Percentiles rank a stretch among this genome's conserved stretches.
Conservation (phyloP, 2,329 filamentous ascomycete species). For the Huntiella savannae region DNA sequence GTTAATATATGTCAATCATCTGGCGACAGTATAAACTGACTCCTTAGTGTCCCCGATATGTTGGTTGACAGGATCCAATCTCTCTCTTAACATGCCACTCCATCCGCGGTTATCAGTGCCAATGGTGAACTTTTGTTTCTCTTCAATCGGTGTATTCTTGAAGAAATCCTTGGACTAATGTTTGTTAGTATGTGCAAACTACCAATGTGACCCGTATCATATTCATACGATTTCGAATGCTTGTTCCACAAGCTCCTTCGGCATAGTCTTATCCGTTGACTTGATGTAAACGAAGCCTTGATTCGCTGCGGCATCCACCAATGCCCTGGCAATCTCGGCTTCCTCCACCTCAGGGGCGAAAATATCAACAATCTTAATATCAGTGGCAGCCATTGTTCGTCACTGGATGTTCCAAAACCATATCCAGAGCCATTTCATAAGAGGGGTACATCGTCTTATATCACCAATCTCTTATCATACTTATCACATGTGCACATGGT, state of each 20-base stretch:
- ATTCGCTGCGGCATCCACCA: constrained; percentile 62
- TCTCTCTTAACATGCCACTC: constrained; percentile 75
- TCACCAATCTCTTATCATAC: too few relatives aligned
- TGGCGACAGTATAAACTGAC: constrained; percentile 25
- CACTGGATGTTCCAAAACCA: too few relatives aligned
- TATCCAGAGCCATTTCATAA: too few relatives aligned
- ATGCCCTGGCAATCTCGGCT: constrained; percentile 38
- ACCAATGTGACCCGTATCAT: not conserved
- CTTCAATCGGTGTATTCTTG: constrained; percentile 37
- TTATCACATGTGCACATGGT: too few relatives aligned
- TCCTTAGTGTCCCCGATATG: constrained; percentile 75
- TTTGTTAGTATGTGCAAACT: not conserved
- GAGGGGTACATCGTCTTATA: too few relatives aligned
- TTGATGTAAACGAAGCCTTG: constrained; percentile 84
- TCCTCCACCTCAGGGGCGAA: constrained; percentile 36
- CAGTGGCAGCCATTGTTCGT: not conserved
- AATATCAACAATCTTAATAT: constrained; percentile 53
- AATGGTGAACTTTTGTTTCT: constrained; percentile 60
- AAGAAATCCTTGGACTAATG: constrained; percentile 25
- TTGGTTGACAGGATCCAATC: constrained; percentile 66
- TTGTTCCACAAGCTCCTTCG: constrained; percentile 42
- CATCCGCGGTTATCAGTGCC: constrained; percentile 71
- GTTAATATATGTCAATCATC: not conserved
- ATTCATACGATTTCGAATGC: constrained; percentile 53
- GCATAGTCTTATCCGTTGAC: constrained; percentile 52